Conservation (phyloP, 2,329 filamentous ascomycete species). For the Diaporthe australafricana region DNA sequence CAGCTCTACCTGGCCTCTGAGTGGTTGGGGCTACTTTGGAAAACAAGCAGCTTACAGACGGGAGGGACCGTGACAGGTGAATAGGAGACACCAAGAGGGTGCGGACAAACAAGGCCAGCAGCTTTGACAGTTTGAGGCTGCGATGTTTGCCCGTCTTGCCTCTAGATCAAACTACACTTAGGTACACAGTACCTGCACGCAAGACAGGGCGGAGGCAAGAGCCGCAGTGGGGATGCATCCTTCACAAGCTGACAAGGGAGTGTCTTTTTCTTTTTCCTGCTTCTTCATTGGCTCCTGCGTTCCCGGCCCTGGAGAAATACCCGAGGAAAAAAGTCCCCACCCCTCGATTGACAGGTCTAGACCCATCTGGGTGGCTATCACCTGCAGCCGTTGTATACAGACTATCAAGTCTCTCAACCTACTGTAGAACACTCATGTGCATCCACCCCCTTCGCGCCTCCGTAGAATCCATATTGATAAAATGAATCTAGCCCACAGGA, state of each 20-base stretch:
- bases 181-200: neutral
- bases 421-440: no score
- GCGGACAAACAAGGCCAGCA: neutral
- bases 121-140: neutral
- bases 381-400: neutral
- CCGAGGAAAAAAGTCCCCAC: conserved; percentile 1
- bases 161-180: no score
- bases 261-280: neutral
- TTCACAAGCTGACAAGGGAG: conserved; percentile 8
- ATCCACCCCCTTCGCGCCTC: no score
- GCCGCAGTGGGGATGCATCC: conserved; percentile 17
- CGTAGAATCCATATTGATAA: no score
- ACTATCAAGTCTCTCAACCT: neutral
- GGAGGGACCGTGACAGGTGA: neutral
- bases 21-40: neutral
- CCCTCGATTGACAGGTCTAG: neutral
- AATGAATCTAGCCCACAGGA: neutral
- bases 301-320: neutral
- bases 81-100: neutral
- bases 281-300: neutral
- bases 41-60: no score
- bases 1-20: neutral
- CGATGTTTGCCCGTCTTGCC: neutral
- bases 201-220: neutral
- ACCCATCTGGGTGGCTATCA: neutral